These are phyloP conservation scores for Tetrapisispora namnaoensis DNA, from an alignment of 805 yeast species.

Conservation along the genomic window DNA sequence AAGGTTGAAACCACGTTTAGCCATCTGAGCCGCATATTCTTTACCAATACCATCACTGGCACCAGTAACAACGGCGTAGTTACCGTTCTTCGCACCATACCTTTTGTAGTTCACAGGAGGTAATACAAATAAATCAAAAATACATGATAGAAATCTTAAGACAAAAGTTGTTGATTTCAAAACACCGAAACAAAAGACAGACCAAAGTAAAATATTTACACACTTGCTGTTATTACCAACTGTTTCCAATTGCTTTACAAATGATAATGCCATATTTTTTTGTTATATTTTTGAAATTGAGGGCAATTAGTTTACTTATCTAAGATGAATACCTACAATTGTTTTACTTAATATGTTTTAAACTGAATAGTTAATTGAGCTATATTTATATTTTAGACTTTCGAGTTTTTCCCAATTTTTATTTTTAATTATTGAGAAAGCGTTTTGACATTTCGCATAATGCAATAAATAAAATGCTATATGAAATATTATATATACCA, in stretches of 20 bases:
- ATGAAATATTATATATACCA: too few species aligned
- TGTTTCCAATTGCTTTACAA: constrained; percentile 18
- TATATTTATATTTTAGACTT: too few species aligned
- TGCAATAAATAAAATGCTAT: too few species aligned
- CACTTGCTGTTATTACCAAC: constrained; percentile 15
- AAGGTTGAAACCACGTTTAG: constrained; percentile 72
- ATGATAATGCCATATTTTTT: constrained; percentile 5
- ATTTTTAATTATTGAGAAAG: too few species aligned
- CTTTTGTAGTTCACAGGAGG: constrained; percentile 49
- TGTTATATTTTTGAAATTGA: too few species aligned
- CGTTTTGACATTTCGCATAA: too few species aligned
- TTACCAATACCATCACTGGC: constrained; percentile 97
- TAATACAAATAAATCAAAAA: constrained; percentile 54
- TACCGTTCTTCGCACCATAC: constrained; percentile 64
- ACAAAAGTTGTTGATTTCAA: constrained; percentile 43
- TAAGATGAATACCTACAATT: too few species aligned
- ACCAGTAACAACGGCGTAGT: constrained; percentile 96
- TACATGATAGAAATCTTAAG: constrained; percentile 42
- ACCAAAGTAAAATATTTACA: constrained; percentile 26
- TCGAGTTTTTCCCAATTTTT: too few species aligned
- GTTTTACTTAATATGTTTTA: too few species aligned
- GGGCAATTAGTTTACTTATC: background rate
- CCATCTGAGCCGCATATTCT: constrained; percentile 81
- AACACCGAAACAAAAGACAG: constrained; percentile 51
- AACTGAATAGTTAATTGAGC: too few species aligned